Base-by-base conservation (phyloP, 495 filamentous ascomycete genomes). In the Neurospora sp. region DNA sequence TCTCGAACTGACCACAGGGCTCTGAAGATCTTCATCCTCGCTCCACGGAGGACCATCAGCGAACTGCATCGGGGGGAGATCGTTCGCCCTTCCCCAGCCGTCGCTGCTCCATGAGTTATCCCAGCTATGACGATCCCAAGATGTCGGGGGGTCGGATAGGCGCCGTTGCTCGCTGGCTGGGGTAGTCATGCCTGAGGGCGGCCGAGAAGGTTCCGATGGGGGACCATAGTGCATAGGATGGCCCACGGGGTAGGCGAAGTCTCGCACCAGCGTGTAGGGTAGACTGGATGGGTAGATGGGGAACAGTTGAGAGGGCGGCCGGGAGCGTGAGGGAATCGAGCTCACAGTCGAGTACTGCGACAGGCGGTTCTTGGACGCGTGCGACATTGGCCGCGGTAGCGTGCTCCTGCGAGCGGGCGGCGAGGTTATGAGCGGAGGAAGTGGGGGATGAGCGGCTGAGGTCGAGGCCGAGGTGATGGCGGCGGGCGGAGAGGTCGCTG, bases 151-250 rank as follows among this genome's bases (percentile, higher is more conserved):
- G 77, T 97, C 94, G 11, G 93, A 97, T 36, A 96, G 82, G 73
- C 94, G 86, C 70, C 93, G 88, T 69, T 88, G 84, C 79, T 95
- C 96, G 82, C 92, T 97, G 37, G 87, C 90, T 6, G 96, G 95
- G 4, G 96, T 97, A 2, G 92, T 94, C 73, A 92, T 87, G 39
- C 90, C 90, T 11, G 93, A 96, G 8, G 87, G 85, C 19, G 88
- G 85, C 72, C 84, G 84, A 21, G 89, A 90, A n/a, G 88, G 82
- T 76, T 92, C 90, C n/a, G 89, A 88, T 2, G 93, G 92, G 37
- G 96, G 94, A 34, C 96, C 96, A 85, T 98, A 98, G 86, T 98
- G 95, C 77, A 97, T 84, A 17, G 93, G 94, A 79, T 98, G 93
- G 24, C 86, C 85, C 17, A 88, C 76, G 7, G 93, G 90, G 77